A percentile compares a stretch with the other conserved stretches of the same genome.
Conservation (phyloP, 208 protist genomes). For the Pavlovales sp. region DNA sequence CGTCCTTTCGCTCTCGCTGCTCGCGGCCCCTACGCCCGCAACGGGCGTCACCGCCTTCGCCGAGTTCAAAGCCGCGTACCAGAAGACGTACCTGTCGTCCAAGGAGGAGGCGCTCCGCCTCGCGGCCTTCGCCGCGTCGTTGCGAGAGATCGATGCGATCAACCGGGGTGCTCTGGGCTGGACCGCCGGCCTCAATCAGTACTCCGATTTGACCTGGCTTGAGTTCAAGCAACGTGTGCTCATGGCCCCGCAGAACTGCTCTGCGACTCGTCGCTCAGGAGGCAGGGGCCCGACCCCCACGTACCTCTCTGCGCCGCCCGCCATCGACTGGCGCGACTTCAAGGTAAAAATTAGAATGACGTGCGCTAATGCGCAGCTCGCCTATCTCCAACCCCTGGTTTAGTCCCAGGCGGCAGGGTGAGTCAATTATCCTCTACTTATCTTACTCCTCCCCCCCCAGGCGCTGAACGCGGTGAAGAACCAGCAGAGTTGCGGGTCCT, state of each 20-base stretch:
- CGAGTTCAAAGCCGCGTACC: slow-evolving; percentile 68
- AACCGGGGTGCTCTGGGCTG: background rate
- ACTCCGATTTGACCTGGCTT: slow-evolving; percentile 48
- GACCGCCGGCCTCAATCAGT: slow-evolving; percentile 51
- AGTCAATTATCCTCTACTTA: too few relatives aligned
- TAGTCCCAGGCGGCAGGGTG: too few relatives aligned
- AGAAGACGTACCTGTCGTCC: slow-evolving; percentile 67
- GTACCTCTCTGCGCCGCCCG: background rate
- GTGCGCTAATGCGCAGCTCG: too few relatives aligned
- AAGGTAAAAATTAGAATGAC: too few relatives aligned
- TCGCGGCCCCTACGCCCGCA: background rate
- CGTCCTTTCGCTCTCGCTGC: background rate
- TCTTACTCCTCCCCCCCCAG: too few relatives aligned
- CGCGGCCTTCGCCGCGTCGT: slow-evolving; percentile 60
- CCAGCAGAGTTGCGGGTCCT: slow-evolving; percentile 39
- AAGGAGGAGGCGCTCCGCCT: slow-evolving; percentile 66
- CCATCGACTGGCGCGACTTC: slow-evolving; percentile 76
- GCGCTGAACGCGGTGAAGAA: slow-evolving; percentile 34
- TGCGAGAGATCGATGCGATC: slow-evolving; percentile 53
- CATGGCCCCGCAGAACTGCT: background rate
- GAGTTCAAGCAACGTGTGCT: slow-evolving; percentile 37
- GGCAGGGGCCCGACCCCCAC: background rate
- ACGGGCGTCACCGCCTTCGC: slow-evolving; percentile 48
- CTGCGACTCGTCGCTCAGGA: background rate
- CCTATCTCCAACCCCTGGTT: too few relatives aligned